Percentiles rank a stretch among this genome's conserved stretches.
Evolutionary conservation across 2,329 filamentous ascomycete genomes (phyloP).

Genomic region (Alternaria brassicae): DNA sequence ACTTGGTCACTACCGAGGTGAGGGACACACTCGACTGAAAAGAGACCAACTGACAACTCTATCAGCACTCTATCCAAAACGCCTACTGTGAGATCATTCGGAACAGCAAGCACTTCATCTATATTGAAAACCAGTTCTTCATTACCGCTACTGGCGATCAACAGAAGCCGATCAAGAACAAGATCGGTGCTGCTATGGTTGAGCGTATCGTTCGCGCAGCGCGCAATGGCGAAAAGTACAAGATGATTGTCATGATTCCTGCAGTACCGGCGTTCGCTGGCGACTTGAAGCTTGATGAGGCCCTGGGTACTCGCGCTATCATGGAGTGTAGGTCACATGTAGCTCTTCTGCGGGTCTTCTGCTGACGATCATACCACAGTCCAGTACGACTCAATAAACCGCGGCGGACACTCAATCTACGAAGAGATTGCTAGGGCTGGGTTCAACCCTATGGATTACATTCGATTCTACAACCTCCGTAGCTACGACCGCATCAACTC

Average conservation of each 20-base stretch:
- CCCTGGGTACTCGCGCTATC: constrained; percentile 79
- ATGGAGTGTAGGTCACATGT: constrained; percentile 65
- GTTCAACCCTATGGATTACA: constrained; percentile 74
- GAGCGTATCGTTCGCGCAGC: constrained; percentile 77
- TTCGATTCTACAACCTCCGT: constrained; percentile 84
- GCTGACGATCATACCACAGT: constrained; percentile 44
- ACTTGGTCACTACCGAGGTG: constrained; percentile 60
- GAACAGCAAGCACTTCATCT: constrained; percentile 74
- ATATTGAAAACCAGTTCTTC: constrained; percentile 89
- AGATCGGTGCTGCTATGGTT: constrained; percentile 79
- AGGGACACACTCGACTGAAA: constrained; percentile 13
- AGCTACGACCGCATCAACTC: constrained; percentile 85
- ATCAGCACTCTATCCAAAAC: constrained; percentile 79
- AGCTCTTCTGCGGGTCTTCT: background rate
- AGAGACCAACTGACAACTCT: constrained; percentile 14
- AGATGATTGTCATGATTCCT: constrained; percentile 79
- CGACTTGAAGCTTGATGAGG: constrained; percentile 74
- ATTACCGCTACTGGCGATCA: constrained; percentile 79
- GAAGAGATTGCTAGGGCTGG: constrained; percentile 71
- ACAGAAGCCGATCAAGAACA: constrained; percentile 77
- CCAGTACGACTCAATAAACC: constrained; percentile 80
- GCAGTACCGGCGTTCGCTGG: constrained; percentile 84
- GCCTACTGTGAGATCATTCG: constrained; percentile 78
- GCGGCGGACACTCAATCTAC: constrained; percentile 79
- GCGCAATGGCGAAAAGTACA: constrained; percentile 70